These are phyloP conservation scores for Vaccinium myrtillus DNA, from an alignment of 148 eudicot species.

Conservation along the genomic window DNA sequence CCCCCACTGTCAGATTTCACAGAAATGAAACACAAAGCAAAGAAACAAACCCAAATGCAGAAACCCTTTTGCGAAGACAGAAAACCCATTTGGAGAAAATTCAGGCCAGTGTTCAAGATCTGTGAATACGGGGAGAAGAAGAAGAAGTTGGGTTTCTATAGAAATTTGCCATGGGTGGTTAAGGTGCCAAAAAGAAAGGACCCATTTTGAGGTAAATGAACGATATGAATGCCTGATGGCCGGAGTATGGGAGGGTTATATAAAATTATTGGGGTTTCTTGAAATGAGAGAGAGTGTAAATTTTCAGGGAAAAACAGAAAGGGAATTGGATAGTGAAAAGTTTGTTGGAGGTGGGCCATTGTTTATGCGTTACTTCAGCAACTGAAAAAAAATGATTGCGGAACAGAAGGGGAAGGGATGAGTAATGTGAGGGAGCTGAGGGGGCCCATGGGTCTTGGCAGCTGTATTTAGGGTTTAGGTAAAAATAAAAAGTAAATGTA, in stretches of 20 bases:
- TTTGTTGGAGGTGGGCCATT: constrained; percentile 19
- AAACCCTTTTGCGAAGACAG: constrained; percentile 29
- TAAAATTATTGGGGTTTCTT: background rate
- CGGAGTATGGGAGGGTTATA: background rate
- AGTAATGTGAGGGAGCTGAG: background rate
- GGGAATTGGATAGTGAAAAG: constrained; percentile 4
- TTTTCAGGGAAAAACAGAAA: background rate
- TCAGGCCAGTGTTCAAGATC: constrained; percentile 10
- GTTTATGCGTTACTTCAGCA: constrained; percentile 25
- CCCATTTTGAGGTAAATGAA: background rate
- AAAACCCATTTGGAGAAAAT: constrained; percentile 42
- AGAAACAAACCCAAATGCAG: constrained; percentile 32
- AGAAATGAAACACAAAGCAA: constrained; percentile 32
- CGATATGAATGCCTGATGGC: background rate
- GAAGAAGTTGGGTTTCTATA: background rate
- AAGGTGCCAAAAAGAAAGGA: background rate
- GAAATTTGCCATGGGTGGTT: constrained; percentile 6
- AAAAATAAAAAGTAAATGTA: background rate
- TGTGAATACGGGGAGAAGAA: constrained; percentile 8
- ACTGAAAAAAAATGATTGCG: constrained; percentile 23
- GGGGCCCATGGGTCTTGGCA: background rate
- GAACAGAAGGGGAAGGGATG: constrained; percentile 16
- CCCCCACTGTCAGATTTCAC: constrained; percentile 25
- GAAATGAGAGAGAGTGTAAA: background rate
- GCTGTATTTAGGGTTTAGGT: background rate